Evolutionary conservation across 192 early-diverging fungal species (phyloP).

Genomic region (Linnemannia hyalina): DNA sequence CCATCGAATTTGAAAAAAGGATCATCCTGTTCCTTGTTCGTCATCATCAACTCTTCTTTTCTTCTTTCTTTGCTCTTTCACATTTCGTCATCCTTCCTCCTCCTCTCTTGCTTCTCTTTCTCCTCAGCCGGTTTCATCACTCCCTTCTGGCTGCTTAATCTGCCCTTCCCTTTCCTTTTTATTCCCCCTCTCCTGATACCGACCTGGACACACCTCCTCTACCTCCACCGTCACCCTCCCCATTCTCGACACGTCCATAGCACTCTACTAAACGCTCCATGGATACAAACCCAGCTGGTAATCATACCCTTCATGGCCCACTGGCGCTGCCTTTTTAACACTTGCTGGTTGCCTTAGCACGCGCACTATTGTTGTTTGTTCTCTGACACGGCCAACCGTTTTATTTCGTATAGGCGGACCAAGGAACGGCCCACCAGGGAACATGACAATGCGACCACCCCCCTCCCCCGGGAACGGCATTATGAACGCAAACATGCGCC

Average conservation of each 20-base stretch:
- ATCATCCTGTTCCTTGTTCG: conserved; percentile 3
- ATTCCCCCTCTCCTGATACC: neutral
- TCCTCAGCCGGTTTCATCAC: neutral
- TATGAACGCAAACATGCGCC: conserved; percentile 22
- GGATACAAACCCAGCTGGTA: conserved; percentile 31
- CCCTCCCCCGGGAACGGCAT: conserved; percentile 18
- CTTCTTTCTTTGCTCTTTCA: neutral
- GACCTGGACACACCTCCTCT: neutral
- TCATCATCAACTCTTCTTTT: neutral
- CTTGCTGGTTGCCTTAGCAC: neutral
- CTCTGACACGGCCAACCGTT: no score
- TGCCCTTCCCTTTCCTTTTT: no score
- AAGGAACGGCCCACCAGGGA: conserved; percentile 34
- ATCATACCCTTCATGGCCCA: neutral
- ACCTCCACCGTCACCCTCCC: neutral
- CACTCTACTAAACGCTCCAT: conserved; percentile 9
- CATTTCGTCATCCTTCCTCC: neutral
- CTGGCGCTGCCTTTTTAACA: neutral
- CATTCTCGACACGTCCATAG: neutral
- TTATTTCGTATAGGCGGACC: conserved; percentile 14
- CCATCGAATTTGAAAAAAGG: neutral
- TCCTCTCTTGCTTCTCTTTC: neutral
- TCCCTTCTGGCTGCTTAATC: neutral
- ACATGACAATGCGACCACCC: conserved; percentile 37
- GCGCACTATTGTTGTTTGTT: neutral